phyloP scores from a whole-genome alignment of 2,329 filamentous ascomycete genomes.

The Chaetomium sp. region DNA sequence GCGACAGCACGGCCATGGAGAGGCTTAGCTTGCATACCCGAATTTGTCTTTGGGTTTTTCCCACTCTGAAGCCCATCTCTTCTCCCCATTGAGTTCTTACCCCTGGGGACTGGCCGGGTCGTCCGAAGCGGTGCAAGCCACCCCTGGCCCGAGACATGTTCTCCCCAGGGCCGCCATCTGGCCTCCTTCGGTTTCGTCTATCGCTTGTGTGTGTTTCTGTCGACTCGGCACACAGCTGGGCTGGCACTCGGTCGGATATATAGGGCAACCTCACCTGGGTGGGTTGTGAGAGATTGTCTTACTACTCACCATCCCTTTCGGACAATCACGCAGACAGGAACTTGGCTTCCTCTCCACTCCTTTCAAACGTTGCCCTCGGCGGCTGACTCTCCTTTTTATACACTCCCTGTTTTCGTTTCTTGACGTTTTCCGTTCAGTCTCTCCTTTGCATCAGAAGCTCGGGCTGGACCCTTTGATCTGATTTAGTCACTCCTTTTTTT shows the following conservation, averaged over 20 bases:
- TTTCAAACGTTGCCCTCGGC: background rate
- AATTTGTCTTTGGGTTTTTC: background rate
- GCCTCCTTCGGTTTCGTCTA: background rate
- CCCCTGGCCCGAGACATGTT: constrained; percentile 11
- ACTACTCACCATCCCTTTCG: background rate
- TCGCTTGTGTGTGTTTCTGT: background rate
- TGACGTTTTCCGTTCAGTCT: background rate
- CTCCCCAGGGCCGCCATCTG: background rate
- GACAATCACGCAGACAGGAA: background rate
- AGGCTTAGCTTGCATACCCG: too few relatives aligned
- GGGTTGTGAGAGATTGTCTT: background rate
- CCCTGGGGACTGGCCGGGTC: background rate
- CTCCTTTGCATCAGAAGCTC: constrained; percentile 9
- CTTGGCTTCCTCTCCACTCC: background rate
- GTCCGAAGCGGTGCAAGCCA: constrained; percentile 11
- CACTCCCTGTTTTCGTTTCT: constrained; percentile 4
- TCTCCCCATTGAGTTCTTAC: background rate
- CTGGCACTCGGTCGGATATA: constrained; percentile 5
- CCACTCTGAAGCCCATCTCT: background rate
- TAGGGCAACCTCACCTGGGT: background rate
- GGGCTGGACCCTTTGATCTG: constrained; percentile 21
- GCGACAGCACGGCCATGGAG: background rate
- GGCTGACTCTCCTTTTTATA: constrained; percentile 11
- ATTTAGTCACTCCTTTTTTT: constrained; percentile 5
- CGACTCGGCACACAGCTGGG: background rate